Evolutionary conservation across 2,329 filamentous ascomycete species (phyloP).

Genomic region (Cladobotryum mycophilum): DNA sequence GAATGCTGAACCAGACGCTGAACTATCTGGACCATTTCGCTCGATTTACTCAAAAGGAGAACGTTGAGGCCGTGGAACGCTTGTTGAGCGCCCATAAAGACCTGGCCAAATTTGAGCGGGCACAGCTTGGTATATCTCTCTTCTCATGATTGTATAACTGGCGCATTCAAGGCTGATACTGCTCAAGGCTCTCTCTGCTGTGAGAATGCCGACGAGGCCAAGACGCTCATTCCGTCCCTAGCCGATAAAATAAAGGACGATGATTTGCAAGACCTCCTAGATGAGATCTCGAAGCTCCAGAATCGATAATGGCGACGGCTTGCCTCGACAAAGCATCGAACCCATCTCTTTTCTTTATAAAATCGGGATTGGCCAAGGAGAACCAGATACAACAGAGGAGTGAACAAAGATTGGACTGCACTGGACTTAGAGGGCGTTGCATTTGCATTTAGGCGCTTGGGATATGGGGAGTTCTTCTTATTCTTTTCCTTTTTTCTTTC

Average conservation of each 20-base stretch:
- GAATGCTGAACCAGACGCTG: conserved; percentile 78
- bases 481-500: too few relatives aligned
- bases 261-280: conserved; percentile 77
- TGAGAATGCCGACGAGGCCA: conserved; percentile 89
- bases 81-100: conserved; percentile 73
- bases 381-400: conserved; percentile 9
- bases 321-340: not conserved
- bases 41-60: conserved; percentile 91
- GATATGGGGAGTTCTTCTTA: not conserved
- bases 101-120: conserved; percentile 87
- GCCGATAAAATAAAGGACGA: conserved; percentile 86
- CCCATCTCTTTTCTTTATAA: not conserved
- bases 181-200: conserved; percentile 77
- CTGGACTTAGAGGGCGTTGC: conserved; percentile 5
- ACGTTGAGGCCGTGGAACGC: conserved; percentile 88
- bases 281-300: conserved; percentile 81
- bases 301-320: conserved; percentile 24
- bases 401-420: conserved; percentile 11
- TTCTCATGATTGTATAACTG: not conserved
- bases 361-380: not conserved
- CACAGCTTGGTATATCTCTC: conserved; percentile 66
- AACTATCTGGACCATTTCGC: conserved; percentile 93
- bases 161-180: not conserved
- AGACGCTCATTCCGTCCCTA: conserved; percentile 86
- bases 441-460: not conserved